Evolutionary conservation across 2,329 filamentous ascomycete genomes (phyloP), one percentile per base, ranked within the genome.

Genomic region (Penicillium nordicum): DNA sequence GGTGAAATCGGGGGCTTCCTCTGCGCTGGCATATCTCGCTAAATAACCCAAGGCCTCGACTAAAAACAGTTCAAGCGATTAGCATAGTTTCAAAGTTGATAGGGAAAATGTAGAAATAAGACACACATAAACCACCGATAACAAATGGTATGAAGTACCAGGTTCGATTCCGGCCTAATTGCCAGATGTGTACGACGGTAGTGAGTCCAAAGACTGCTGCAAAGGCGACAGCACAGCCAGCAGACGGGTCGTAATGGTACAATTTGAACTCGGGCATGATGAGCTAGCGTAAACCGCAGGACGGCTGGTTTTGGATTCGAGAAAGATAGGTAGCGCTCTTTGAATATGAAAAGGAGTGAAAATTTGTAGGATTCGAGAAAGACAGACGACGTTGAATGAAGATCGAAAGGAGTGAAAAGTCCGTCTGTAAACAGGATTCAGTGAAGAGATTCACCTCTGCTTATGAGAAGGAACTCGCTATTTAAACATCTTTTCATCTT

Each of bases 101-200:
- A 16, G 12, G 10, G 10, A 23, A 12, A 4, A 8, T 1, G 16
- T 25, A 11, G 6, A 29, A 29, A 11, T 32, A 37, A 12, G 37
- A 62, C 65, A 30, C 32, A 67, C 65, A 66, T 14, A 55, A 16
- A 25, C 60, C 55, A 7, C 79, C 65, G 4, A 74, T 63, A 55
- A 81, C 71, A 59, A 82, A 79, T 75, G 71, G 61, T 23, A 55
- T 63, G 46, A 65, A 65, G 52, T 65, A 67, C 57, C 65, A 65
- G 36, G 58, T 62, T 47, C 57, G 57, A 27, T 57, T 55, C 21
- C 53, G 53, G 30, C 55, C 30, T 36, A 67, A 43, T 40, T 64
- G 61, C 38, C 54, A 62, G 11, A 37, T 37, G 40, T 62, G 65
- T n/a, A 45, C 25, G 2, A 57, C 48, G 0, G 64, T 55, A 5